Evolutionary conservation across 2,329 filamentous ascomycete species (phyloP), one percentile per base, ranked within the genome.

Genomic region (Xenoacremonium recifei): DNA sequence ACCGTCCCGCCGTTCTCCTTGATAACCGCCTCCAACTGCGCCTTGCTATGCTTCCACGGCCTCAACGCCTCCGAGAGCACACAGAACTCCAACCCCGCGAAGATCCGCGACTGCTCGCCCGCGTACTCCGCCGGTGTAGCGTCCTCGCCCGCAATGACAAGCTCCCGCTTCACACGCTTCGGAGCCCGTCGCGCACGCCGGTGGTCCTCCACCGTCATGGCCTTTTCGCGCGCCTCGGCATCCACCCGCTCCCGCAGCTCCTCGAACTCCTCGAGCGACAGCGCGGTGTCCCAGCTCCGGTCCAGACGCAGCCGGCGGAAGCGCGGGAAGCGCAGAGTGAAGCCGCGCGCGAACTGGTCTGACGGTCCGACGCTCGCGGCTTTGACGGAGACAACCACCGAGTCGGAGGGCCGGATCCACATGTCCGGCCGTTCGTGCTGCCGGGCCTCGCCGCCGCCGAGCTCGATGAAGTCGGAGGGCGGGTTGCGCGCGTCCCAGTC

Each of bases 391-490:
- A 99, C 56, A 1, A 99, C 89, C 13, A 99, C 66, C 0, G 91
- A 96, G 47, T 97, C 88, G 39, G 80, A 82, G 0, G 93, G 90
- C 23, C 85, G 84, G 58, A 99, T 97, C 91, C 91, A 99, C 39
- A 91, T 79, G 58, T 99, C 92, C 0, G 93, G 93, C 35, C 76
- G 74, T 64, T 97, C 92, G 48, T 78, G 73, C 57, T 93, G 86
- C 20, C 66, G 65, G 7, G 76, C 72, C 40, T 87, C 83, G 11
- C 85, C 85, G 9, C 90, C 89, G 3, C 82, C 91, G 2, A 97
- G 78, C 57, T 91, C 86, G 44, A 99, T 84, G 60, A 83, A 89
- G 42, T 87, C 73, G 2, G 73, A 82, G 0, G 93, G 92, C 2
- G 91, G 89, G 31, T 79, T 84, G 50, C 80, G 84, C 1, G 73